Base-by-base conservation (phyloP, 1,284 basidiomycete genomes). In the Ceratobasidium sp. region DNA sequence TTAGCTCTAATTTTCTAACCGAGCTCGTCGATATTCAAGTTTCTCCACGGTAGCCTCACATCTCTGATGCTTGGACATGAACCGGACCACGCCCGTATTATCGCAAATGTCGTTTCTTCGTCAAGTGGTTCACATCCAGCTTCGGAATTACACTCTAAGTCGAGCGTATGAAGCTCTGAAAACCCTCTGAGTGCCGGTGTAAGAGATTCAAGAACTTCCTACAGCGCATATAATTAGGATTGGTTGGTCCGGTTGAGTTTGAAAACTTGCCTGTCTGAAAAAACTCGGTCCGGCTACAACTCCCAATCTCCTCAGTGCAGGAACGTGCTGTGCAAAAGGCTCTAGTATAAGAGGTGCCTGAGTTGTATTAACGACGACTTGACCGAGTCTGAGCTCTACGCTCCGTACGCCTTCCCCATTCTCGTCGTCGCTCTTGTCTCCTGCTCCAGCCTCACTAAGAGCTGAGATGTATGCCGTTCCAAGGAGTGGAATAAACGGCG, bases 261-360 rank as follows among this genome's bases (percentile, higher is more conserved):
- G 7, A n/a, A 13, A 3, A 75, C 72, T 49, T 55, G 39, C 72
- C 26, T 49, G 44, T 23, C n/a, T 64, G 55, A 75, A 75, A 55
- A 75, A 75, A 33, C 72, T 75, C 13, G 44, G 60, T 12, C 72
- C 72, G 2, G 72, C 72, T 13, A 75, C 49, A 23, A 75, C 61
- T 23, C 72, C 60, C 10, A 75, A 60, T 46, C 55, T 44, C 28
- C 51, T 75, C 60, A 75, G 23, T 15, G 72, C 42, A 18, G 72
- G 61, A 23, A 75, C 72, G 20, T 75, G 72, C 40, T 56, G 42
- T 0, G 61, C 60, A 63, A 75, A 75, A 10, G 72, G 72, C 39
- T 66, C 72, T 2, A 75, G 72, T 13, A 75, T 75, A 23, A 75
- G 49, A 28, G 72, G 72, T 33, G 72, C 72, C 49, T 75, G 72